phyloP scores from a whole-genome alignment of 106 monocot species.

The Ottelia alismoides region DNA sequence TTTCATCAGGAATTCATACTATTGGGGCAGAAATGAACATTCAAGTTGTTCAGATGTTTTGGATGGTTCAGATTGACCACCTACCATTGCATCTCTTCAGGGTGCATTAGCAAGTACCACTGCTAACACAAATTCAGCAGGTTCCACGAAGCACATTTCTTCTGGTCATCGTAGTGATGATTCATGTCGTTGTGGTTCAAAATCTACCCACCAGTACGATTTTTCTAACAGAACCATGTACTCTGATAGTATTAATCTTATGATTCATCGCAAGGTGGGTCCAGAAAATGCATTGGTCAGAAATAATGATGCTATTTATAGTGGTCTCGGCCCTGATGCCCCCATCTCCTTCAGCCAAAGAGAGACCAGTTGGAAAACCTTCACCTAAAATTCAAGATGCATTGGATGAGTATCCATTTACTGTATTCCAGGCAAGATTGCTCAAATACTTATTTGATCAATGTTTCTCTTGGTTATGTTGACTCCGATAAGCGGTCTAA shows the following conservation, averaged over 20 bases:
- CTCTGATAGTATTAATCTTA: slow-evolving; percentile 10
- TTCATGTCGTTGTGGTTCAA: not conserved
- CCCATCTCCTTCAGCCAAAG: slow-evolving; percentile 25
- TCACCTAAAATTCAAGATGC: slow-evolving; percentile 5
- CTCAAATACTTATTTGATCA: not conserved
- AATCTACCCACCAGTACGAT: slow-evolving; percentile 2
- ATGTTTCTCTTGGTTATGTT: no score
- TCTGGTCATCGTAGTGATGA: not conserved
- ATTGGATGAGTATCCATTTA: slow-evolving; percentile 13
- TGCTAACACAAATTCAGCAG: slow-evolving; percentile 4
- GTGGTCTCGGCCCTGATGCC: slow-evolving; percentile 33
- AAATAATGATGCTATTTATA: slow-evolving; percentile 31
- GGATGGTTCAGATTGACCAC: no score
- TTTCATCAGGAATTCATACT: not conserved
- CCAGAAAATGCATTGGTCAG: slow-evolving; percentile 11
- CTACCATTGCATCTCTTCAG: no score
- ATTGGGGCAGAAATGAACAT: no score
- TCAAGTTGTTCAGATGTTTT: no score
- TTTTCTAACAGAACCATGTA: not conserved
- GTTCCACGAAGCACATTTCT: not conserved
- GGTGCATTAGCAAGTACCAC: slow-evolving; percentile 2
- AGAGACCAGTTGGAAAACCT: slow-evolving; percentile 12
- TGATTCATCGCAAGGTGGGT: slow-evolving; percentile 27
- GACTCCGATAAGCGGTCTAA: not conserved
- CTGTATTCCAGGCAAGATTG: slow-evolving; percentile 12